Evolutionary conservation across 352 stramenopile genomes (phyloP).

Genomic region (Phytophthora ramorum): DNA sequence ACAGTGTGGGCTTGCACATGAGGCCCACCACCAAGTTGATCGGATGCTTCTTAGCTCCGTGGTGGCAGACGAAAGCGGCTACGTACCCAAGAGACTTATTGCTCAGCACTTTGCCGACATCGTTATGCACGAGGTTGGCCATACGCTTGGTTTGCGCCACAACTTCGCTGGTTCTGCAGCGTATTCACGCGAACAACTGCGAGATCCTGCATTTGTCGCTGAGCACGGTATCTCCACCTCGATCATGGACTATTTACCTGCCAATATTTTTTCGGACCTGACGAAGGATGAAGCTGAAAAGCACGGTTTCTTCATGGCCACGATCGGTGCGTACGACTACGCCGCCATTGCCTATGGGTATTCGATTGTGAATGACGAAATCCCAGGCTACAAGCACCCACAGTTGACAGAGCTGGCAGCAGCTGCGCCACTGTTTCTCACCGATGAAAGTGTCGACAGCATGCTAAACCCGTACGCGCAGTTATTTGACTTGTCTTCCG

Average conservation of each 20-base stretch:
- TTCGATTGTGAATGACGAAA: constrained; percentile 47
- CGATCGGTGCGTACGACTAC: constrained; percentile 79
- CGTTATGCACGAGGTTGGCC: constrained; percentile 91
- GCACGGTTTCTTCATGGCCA: constrained; percentile 75
- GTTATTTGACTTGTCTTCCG: constrained; percentile 63
- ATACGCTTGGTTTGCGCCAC: constrained; percentile 87
- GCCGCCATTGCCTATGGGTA: constrained; percentile 90
- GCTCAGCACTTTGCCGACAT: constrained; percentile 75
- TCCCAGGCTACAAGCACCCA: constrained; percentile 52
- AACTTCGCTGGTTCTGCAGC: constrained; percentile 81
- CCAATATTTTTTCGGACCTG: constrained; percentile 85
- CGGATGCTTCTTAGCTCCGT: constrained; percentile 45
- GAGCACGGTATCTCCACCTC: constrained; percentile 64
- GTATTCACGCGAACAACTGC: constrained; percentile 62
- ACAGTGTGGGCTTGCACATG: constrained; percentile 56
- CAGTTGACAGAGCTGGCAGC: constrained; percentile 50
- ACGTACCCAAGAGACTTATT: constrained; percentile 66
- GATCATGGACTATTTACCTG: constrained; percentile 90
- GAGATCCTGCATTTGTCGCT: constrained; percentile 55
- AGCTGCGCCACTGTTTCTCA: constrained; percentile 64
- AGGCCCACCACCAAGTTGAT: constrained; percentile 48
- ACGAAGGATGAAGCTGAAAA: constrained; percentile 37
- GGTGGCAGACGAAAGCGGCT: constrained; percentile 18
- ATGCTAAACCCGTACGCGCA: constrained; percentile 60
- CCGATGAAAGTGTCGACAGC: constrained; percentile 58